Evolutionary conservation across 192 early-diverging fungal genomes (phyloP).

Genomic region (Coemansia sp.): DNA sequence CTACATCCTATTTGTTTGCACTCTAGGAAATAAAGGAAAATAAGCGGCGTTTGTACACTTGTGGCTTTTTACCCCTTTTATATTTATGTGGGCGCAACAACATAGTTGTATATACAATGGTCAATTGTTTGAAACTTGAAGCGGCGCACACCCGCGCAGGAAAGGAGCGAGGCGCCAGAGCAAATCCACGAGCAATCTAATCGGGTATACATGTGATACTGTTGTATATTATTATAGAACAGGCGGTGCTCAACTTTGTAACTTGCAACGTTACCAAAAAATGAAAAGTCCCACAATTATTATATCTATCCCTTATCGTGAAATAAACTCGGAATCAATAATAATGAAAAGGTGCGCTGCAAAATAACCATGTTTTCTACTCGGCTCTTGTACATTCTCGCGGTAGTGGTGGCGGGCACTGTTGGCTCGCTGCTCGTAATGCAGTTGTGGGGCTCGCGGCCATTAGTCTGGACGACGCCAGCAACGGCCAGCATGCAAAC

Average conservation of each 20-base stretch:
- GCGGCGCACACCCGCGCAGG: neutral
- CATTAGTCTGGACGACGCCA: neutral
- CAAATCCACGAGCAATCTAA: neutral
- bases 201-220: neutral
- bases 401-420: neutral
- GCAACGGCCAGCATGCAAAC: neutral
- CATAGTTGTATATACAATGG: neutral
- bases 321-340: too few relatives aligned
- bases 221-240: neutral
- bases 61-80: neutral
- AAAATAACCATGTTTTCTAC: neutral
- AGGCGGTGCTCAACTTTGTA: too few relatives aligned
- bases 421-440: neutral
- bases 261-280: too few relatives aligned
- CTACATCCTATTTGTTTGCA: conserved; percentile 5
- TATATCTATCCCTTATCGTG: too few relatives aligned
- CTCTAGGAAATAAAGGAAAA: neutral
- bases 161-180: neutral
- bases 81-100: too few relatives aligned
- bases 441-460: neutral
- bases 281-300: too few relatives aligned
- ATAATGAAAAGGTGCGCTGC: too few relatives aligned
- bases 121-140: neutral
- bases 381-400: neutral
- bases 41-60: too few relatives aligned